Evolutionary conservation across 2,329 filamentous ascomycete species (phyloP).

Genomic region (Fusarium veterinarium): DNA sequence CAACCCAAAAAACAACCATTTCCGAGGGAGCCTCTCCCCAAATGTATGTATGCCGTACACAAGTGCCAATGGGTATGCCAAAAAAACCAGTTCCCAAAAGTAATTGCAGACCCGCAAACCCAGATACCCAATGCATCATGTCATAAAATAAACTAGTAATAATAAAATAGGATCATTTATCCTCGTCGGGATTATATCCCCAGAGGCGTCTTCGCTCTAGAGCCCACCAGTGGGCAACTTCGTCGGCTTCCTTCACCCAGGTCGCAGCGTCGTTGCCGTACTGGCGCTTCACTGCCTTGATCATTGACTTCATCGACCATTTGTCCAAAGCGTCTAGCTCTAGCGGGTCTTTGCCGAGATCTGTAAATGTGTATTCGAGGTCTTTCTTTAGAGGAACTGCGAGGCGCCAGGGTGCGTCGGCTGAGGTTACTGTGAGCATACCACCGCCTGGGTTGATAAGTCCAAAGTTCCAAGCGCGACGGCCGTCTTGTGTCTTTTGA

Average conservation of each 20-base stretch:
- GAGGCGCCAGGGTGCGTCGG: slow-evolving; percentile 48
- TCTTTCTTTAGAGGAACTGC: slow-evolving; percentile 48
- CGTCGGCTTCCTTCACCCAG: slow-evolving; percentile 43
- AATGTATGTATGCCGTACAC: slow-evolving; percentile 30
- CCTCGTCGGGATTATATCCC: slow-evolving; percentile 32
- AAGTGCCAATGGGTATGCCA: slow-evolving; percentile 22
- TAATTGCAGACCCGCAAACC: slow-evolving; percentile 14
- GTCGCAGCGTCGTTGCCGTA: slow-evolving; percentile 40
- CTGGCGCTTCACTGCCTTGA: slow-evolving; percentile 40
- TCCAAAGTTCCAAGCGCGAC: slow-evolving; percentile 49
- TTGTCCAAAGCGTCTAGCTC: slow-evolving; percentile 43
- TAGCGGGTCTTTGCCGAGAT: slow-evolving; percentile 44
- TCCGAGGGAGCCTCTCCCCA: slow-evolving; percentile 33
- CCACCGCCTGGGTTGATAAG: slow-evolving; percentile 50
- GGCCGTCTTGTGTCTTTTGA: slow-evolving; percentile 36
- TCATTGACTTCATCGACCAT: slow-evolving; percentile 42
- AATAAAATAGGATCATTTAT: slow-evolving; percentile 12
- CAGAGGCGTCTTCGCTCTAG: slow-evolving; percentile 37
- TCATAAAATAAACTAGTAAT: slow-evolving; percentile 18
- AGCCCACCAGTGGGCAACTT: slow-evolving; percentile 38
- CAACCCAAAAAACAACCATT: slow-evolving; percentile 2
- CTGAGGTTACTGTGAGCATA: slow-evolving; percentile 48
- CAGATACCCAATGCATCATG: slow-evolving; percentile 31
- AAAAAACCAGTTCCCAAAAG: slow-evolving; percentile 20
- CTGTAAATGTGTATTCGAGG: slow-evolving; percentile 49